Conservation (phyloP, 768 basidiomycete genomes). For the Lyophyllum shimeji region DNA sequence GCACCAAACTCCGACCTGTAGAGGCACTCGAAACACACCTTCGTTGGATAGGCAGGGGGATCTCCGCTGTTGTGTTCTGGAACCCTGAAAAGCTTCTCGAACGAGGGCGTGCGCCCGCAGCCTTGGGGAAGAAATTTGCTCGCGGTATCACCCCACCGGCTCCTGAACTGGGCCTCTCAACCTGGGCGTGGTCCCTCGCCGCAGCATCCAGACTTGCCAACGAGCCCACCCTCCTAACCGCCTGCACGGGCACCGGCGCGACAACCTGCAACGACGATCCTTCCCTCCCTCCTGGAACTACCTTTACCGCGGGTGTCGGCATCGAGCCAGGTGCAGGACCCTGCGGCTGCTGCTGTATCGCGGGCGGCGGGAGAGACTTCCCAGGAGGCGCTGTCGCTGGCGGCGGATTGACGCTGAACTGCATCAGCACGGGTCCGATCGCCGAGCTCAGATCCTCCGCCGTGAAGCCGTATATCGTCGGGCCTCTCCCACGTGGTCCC, state of each 20-base stretch:
- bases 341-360: no score
- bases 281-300: background rate
- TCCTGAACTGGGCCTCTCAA: conserved; percentile 3
- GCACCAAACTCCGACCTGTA: background rate
- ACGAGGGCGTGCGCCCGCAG: conserved; percentile 53
- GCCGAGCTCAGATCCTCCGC: conserved; percentile 49
- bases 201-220: conserved; percentile 8
- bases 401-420: conserved; percentile 56
- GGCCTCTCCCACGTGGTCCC: conserved; percentile 23
- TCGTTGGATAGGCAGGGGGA: conserved; percentile 25
- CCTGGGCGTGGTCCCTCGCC: background rate
- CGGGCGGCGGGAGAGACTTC: background rate
- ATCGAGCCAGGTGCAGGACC: no score
- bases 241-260: conserved; percentile 1
- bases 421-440: conserved; percentile 59
- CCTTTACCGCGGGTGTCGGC: conserved; percentile 3
- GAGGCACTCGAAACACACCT: conserved; percentile 24
- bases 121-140: conserved; percentile 64
- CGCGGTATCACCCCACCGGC: conserved; percentile 42
- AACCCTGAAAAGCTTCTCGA: conserved; percentile 81
- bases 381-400: conserved; percentile 18
- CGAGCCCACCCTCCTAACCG: conserved; percentile 8
- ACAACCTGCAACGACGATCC: background rate
- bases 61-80: conserved; percentile 36
- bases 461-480: conserved; percentile 64